A percentile compares a stretch with the other conserved stretches of the same genome.
Evolutionary conservation across 2,329 filamentous ascomycete species (phyloP).

Genomic region (Epichloe typhina): DNA sequence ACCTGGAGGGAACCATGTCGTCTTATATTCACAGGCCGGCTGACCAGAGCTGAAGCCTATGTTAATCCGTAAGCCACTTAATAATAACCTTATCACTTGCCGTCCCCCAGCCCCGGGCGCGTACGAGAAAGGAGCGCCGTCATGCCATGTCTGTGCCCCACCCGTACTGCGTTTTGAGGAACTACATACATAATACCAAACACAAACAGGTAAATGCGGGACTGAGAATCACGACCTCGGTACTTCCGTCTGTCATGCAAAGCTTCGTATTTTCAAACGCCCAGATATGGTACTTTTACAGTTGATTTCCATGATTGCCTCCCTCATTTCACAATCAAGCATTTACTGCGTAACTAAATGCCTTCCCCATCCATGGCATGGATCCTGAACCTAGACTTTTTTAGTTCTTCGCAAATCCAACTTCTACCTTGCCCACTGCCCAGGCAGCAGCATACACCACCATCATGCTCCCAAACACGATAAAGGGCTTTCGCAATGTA

Average conservation of each 20-base stretch:
- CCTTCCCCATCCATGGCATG: neutral
- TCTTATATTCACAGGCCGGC: neutral
- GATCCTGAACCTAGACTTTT: slow-evolving; percentile 1
- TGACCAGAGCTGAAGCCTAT: neutral
- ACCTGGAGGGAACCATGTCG: neutral
- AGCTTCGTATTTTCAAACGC: slow-evolving; percentile 8
- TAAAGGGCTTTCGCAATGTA: slow-evolving; percentile 71
- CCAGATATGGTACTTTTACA: slow-evolving; percentile 8
- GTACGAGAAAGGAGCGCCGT: too few relatives aligned
- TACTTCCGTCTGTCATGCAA: slow-evolving; percentile 6
- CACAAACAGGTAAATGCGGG: neutral
- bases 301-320: neutral
- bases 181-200: neutral
- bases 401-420: slow-evolving; percentile 52
- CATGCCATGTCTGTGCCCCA: too few relatives aligned
- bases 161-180: too few relatives aligned
- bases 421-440: slow-evolving; percentile 64
- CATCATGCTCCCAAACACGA: slow-evolving; percentile 62
- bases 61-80: too few relatives aligned
- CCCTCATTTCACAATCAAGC: neutral
- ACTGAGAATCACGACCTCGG: neutral
- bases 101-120: too few relatives aligned
- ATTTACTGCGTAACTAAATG: neutral
- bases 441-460: slow-evolving; percentile 64
- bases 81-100: too few relatives aligned